Conservation (phyloP, 139 green algal species). For the Picochlorum costavermella region DNA sequence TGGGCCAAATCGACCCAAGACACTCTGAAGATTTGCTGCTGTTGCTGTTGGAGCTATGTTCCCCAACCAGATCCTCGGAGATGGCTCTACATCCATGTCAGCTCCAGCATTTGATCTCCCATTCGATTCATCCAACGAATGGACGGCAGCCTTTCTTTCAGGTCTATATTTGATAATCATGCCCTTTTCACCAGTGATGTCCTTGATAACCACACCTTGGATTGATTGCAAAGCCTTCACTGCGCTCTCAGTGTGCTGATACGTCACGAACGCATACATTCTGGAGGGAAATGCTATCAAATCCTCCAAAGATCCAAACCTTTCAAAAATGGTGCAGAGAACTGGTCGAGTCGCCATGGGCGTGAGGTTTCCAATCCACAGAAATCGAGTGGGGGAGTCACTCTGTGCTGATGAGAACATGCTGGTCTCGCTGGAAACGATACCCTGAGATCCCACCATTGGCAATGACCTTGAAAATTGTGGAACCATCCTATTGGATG, state of each 20-base stretch:
- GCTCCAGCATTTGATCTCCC: no score
- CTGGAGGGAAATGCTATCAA: conserved; percentile 62
- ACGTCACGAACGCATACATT: conserved; percentile 75
- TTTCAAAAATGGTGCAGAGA: conserved; percentile 53
- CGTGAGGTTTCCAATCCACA: conserved; percentile 69
- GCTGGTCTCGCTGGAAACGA: no score
- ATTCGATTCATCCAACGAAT: conserved; percentile 6
- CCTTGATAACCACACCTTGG: conserved; percentile 20
- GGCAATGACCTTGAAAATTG: no score
- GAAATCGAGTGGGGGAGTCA: conserved; percentile 36
- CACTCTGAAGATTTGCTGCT: conserved; percentile 20
- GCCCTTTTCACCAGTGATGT: conserved; percentile 28
- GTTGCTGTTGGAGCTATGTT: conserved; percentile 45
- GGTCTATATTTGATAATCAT: conserved; percentile 36
- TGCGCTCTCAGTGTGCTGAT: conserved; percentile 40
- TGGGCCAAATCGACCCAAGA: conserved; percentile 33
- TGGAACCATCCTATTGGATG: no score
- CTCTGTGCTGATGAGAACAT: neutral
- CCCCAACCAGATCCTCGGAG: conserved; percentile 40
- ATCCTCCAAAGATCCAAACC: conserved; percentile 58
- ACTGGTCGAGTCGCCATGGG: conserved; percentile 35
- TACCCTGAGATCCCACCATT: no score
- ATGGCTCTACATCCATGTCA: conserved; percentile 22
- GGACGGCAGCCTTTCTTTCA: conserved; percentile 34
- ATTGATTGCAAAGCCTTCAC: conserved; percentile 25